phyloP scores from a whole-genome alignment of 495 filamentous ascomycete genomes.

The Penicillium paxilli region DNA sequence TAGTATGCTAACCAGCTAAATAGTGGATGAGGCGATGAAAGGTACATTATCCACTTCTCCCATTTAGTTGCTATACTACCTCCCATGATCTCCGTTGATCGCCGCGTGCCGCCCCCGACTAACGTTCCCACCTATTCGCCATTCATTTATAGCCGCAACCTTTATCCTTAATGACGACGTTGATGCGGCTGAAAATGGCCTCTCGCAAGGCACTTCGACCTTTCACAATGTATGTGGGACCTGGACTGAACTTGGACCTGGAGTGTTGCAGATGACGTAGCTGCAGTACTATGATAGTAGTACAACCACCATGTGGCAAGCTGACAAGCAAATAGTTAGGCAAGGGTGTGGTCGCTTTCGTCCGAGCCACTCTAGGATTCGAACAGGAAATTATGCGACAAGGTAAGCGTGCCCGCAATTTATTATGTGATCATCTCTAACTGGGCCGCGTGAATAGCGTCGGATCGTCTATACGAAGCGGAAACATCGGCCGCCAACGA shows the following conservation, averaged over 20 bases:
- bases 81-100: too few species aligned
- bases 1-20: slow-evolving; percentile 21
- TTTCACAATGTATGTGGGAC: slow-evolving; percentile 70
- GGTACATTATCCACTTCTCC: slow-evolving; percentile 34
- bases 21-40: slow-evolving; percentile 66
- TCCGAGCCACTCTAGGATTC: slow-evolving; percentile 85
- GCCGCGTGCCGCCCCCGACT: background rate
- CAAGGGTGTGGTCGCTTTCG: slow-evolving; percentile 76
- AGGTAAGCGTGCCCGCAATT: slow-evolving; percentile 39
- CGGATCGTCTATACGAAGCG: slow-evolving; percentile 70
- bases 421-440: background rate
- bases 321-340: slow-evolving; percentile 59
- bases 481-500: slow-evolving; percentile 77
- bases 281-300: background rate
- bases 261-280: slow-evolving; percentile 10
- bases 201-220: slow-evolving; percentile 75
- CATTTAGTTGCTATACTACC: too few species aligned
- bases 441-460: too few species aligned
- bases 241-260: background rate
- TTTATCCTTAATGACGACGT: slow-evolving; percentile 94
- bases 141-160: slow-evolving; percentile 42
- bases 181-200: slow-evolving; percentile 73
- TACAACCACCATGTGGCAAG: background rate
- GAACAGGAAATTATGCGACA: slow-evolving; percentile 94
- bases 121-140: background rate